Evolutionary conservation across 2,329 filamentous ascomycete species (phyloP).

Genomic region (Colletotrichum tamarilloi): DNA sequence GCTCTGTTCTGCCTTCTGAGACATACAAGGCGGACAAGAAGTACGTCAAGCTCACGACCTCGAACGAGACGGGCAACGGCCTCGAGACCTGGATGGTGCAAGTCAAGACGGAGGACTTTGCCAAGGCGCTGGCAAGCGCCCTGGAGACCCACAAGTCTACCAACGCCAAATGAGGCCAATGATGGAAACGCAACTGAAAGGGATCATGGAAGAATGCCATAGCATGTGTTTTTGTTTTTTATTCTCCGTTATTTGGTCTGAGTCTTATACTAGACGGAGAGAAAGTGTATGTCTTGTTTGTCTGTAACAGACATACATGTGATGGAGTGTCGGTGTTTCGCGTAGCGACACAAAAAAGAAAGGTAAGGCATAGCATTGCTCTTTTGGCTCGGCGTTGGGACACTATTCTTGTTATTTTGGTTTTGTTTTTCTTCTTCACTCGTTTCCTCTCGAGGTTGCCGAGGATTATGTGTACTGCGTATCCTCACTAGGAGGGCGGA

Average conservation of each 20-base stretch:
- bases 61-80: conserved; percentile 67
- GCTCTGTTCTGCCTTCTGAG: conserved; percentile 68
- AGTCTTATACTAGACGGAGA: conserved; percentile 32
- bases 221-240: conserved; percentile 12
- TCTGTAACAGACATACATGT: not conserved
- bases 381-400: conserved; percentile 28
- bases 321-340: conserved; percentile 3
- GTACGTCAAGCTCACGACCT: conserved; percentile 68
- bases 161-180: conserved; percentile 59
- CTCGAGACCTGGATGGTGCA: conserved; percentile 79
- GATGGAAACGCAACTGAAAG: conserved; percentile 3
- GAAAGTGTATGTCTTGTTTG: not conserved
- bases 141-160: conserved; percentile 57
- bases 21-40: conserved; percentile 72
- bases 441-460: not conserved
- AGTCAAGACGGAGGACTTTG: conserved; percentile 72
- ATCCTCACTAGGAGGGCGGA: not conserved
- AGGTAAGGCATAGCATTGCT: conserved; percentile 37
- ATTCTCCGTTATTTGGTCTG: conserved; percentile 10
- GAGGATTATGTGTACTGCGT: not conserved
- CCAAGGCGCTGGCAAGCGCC: conserved; percentile 42
- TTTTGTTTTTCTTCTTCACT: not conserved
- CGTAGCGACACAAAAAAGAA: conserved; percentile 12
- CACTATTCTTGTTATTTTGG: not conserved
- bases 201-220: conserved; percentile 17